Conservation (phyloP, 805 yeast genomes). For the Ogataea henricii region DNA sequence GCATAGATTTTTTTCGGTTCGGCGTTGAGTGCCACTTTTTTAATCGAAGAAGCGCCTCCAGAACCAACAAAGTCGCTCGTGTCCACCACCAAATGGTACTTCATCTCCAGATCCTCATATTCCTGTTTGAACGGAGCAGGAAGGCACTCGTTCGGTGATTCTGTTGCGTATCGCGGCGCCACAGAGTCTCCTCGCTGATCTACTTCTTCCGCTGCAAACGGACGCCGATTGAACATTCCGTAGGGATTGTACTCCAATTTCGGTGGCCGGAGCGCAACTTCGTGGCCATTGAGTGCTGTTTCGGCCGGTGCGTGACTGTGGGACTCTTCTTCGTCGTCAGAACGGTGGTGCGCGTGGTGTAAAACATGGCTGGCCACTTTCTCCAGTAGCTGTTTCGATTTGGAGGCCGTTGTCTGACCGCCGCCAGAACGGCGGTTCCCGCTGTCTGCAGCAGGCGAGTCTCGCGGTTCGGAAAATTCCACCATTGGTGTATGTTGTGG, state of each 20-base stretch:
- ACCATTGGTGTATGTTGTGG: too few species aligned
- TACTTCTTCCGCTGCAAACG: background rate
- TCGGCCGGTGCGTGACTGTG: too few species aligned
- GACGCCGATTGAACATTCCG: conserved; percentile 44
- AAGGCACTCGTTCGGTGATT: conserved; percentile 62
- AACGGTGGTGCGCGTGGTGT: background rate
- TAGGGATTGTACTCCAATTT: conserved; percentile 61
- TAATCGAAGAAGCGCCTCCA: conserved; percentile 73
- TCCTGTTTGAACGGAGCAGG: conserved; percentile 56
- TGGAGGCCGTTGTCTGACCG: background rate
- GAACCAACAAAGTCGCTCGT: conserved; percentile 50
- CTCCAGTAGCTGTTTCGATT: background rate
- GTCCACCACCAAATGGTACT: conserved; percentile 48
- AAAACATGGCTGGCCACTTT: conserved; percentile 5
- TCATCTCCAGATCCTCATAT: conserved; percentile 51
- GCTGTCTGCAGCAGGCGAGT: too few species aligned
- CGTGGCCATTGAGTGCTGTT: background rate
- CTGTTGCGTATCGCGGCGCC: conserved; percentile 56
- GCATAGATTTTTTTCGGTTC: conserved; percentile 52
- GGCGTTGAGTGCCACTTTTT: conserved; percentile 42
- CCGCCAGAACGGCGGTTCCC: too few species aligned
- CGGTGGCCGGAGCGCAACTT: background rate
- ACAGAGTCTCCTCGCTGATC: background rate
- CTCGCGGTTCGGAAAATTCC: too few species aligned
- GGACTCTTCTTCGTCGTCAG: background rate